Base-by-base conservation (phyloP, 2,329 filamentous ascomycete species). In the Xylaria sp. region DNA sequence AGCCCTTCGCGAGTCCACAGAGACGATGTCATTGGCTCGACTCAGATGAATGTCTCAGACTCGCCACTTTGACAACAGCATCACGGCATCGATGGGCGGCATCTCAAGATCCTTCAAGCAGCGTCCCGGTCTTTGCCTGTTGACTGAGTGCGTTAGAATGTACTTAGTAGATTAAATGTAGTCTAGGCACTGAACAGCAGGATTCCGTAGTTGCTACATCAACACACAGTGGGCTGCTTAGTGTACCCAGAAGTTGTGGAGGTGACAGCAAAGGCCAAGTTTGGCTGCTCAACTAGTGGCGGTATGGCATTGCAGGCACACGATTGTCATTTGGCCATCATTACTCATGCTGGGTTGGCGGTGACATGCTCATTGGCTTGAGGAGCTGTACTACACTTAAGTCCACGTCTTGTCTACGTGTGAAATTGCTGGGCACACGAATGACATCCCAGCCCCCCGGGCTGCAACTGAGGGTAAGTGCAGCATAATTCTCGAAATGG, bases 21-120 rank as follows among this genome's bases (percentile, higher is more conserved):
- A 31, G n/a, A n/a, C 11, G 8, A 25, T 51, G 41, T 64, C 51
- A 64, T 64, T 64, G 58, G 60, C 38, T 46, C 8, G 27, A 3
- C 15, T 10, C 37, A 43, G 21, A 60, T 60, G 54, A 62, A 60
- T 67, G 64, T 67, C 64, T 67, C 58, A 62, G 64, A 58, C 48
- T 65, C 35, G 62, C 64, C 64, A 67, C 62, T 31, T 54, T 11
- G 33, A 51, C 56, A 54, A 29, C 53, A 46, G 38, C 35, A 63
- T 35, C 46, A 41, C 54, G 38, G 27, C 54, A 62, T 47, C 54
- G 25, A 41, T 49, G 38, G 44, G 38, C 55, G 49, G 48, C 43
- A 54, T 38, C 31, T 40, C 23, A n/a, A 37, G 56, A 59, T 37
- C 40, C 23, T 51, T 23, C 29, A 35, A 35, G 29, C 33, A 7